Base-by-base conservation (phyloP, 2,329 filamentous ascomycete genomes). In the Penicillium freii region DNA sequence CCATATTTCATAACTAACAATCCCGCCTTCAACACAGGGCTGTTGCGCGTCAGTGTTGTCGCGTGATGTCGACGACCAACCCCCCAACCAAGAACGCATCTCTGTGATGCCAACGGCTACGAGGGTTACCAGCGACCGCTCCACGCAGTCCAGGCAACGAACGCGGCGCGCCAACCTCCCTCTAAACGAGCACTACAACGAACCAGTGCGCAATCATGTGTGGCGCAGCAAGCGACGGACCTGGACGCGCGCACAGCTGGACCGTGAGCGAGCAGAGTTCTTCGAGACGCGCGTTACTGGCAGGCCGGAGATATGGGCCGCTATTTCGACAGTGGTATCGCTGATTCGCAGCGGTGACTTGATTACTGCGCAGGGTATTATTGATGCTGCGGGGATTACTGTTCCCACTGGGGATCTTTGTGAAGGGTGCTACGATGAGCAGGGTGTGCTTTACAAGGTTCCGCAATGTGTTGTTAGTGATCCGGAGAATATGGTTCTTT, bases 271-370 rank as follows among this genome's bases (percentile, higher is more conserved):
- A 48, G 78, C 77, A 48, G 91, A 91, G 60, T 97, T 95, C 80
- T 97, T 96, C 74, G 92, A 97, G 60, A 97, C 92, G 1, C 81
- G 91, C 46, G 90, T 95, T 17, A 89, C 88, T 0, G 91, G 91
- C 2, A 82, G 85, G 4, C 69, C 82, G 5, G 90, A 96, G 73
- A 83, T 94, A 27, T 97, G 93, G 93, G 85, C 85, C 65, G 87
- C 90, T 0, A 74, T 97, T 15, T 82, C 82, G 45, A 78, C 85
- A 1, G 88, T 87, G 0, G 80, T 91, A 19, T 83, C 89, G 59
- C 77, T 90, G 7, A 72, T 96, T 60, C 88, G 88, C 77, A 80
- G 81, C 11, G 78, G 81, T 0, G 81, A 84, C 19, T 69, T 90
- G 9, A 80, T 78, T 29, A 91, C 87, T 2, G 92, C 92, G 7